Evolutionary conservation across 1,284 basidiomycete species (phyloP), one percentile per base, ranked within the genome.

Genomic region (Gymnopus androsaceus): DNA sequence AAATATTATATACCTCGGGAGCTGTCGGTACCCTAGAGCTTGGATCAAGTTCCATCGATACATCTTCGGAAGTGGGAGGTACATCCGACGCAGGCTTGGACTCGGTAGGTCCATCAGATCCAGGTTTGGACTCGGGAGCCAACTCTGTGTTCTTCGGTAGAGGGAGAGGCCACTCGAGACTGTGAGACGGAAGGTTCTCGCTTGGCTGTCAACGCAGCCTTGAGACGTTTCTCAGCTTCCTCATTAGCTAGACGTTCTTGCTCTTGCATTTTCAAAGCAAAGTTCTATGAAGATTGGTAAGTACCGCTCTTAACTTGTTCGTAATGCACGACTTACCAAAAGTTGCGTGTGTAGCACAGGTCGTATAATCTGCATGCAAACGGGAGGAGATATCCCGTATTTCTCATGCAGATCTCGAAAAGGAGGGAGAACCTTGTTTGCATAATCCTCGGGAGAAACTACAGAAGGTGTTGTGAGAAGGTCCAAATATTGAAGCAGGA

Each of bases 301-400:
- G 44, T n/a, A 11, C 40, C 8, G 28, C 4, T 17, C 9, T 49
- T 14, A 19, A 21, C 30, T 7, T 42, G n/a, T n/a, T n/a, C 19
- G 34, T 54, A 44, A 44, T 49, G 46, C 55, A 53, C 51, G 51
- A 72, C 80, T 63, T 67, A 88, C 88, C 64, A 86, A 71, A 51
- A 94, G 75, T 31, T 79, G 73, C 3, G 74, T 72, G 59, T 90
- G 84, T 27, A 95, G 77, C 56, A 90, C 87, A 3, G 94, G 93
- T 8, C 95, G 85, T 45, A 93, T 82, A 54, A 97, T 89, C 66
- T 94, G 92, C 90, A 97, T 96, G 54, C 92, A 92, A 57, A 95
- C 87, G 9, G 90, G 84, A 36, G 88, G 83, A 58, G 87, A 85
- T 48, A 98, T 83, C 2, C 87, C 90, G 69, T 89, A 95, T 41